Conservation (phyloP, 805 yeast species). For the Candida boleticola region DNA sequence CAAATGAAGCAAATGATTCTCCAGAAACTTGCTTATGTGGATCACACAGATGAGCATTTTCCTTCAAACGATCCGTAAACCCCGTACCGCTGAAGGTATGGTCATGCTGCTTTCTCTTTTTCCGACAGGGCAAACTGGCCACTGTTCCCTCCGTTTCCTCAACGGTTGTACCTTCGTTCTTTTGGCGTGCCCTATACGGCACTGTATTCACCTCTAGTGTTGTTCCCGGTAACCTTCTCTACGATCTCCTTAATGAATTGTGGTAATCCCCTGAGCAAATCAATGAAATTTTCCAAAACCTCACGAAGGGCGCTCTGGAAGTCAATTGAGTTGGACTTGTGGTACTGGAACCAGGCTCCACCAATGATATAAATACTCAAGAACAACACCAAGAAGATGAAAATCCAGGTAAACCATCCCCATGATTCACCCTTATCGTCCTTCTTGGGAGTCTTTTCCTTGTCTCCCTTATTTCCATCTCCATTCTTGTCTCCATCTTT, state of each 20-base stretch:
- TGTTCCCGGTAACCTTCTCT: conserved; percentile 59
- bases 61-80: no score
- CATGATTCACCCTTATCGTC: conserved; percentile 50
- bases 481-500: conserved; percentile 29
- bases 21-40: no score
- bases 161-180: no score
- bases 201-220: conserved; percentile 83
- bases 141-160: no score
- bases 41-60: no score
- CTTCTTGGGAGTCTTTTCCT: conserved; percentile 10
- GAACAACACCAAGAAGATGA: conserved; percentile 67
- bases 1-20: no score
- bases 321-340: conserved; percentile 67
- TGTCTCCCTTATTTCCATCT: conserved; percentile 21
- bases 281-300: conserved; percentile 64
- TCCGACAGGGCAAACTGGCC: no score
- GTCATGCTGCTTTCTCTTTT: no score
- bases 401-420: conserved; percentile 83
- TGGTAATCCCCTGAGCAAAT: conserved; percentile 58
- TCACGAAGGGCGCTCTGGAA: conserved; percentile 72
- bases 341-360: conserved; percentile 74
- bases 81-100: no score
- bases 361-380: conserved; percentile 70
- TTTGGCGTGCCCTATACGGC: conserved; percentile 78
- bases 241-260: conserved; percentile 65